Conservation (phyloP, 352 stramenopile genomes). For the Phytophthora colocasiae region DNA sequence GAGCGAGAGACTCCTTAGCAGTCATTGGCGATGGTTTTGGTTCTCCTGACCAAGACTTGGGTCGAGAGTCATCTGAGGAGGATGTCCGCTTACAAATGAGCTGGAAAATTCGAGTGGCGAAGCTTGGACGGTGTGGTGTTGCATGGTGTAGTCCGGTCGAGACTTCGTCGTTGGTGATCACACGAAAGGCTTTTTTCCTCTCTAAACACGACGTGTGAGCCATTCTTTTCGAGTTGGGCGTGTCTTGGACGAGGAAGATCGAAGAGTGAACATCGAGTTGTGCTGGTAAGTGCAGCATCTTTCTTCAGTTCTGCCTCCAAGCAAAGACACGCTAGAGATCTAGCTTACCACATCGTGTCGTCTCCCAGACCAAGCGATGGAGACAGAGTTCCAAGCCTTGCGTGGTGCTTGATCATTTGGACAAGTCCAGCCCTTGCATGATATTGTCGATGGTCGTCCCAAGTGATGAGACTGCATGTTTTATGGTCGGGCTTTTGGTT, state of each 20-base stretch:
- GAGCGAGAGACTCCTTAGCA: background rate
- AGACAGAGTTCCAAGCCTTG: too few relatives aligned
- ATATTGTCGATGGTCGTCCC: too few relatives aligned
- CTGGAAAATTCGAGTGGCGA: constrained; percentile 23
- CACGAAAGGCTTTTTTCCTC: constrained; percentile 12
- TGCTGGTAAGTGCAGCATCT: too few relatives aligned
- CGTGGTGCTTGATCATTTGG: too few relatives aligned
- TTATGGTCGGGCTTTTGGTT: too few relatives aligned
- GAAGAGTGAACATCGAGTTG: constrained; percentile 1
- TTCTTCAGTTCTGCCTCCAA: too few relatives aligned
- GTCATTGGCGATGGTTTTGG: background rate
- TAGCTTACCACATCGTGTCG: too few relatives aligned
- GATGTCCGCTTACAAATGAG: constrained; percentile 20
- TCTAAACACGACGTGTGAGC: constrained; percentile 4
- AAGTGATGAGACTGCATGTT: too few relatives aligned
- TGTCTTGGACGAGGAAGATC: background rate
- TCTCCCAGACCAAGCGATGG: too few relatives aligned
- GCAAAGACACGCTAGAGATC: too few relatives aligned
- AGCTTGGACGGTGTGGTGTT: constrained; percentile 2
- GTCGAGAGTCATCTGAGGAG: background rate
- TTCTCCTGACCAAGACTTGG: constrained; percentile 30
- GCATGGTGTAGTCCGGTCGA: background rate
- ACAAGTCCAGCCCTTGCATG: too few relatives aligned
- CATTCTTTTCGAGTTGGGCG: constrained; percentile 5
- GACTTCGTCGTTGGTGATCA: background rate